These are phyloP conservation scores for Evansstolkia leycettana DNA, from an alignment of 495 filamentous ascomycete genomes.

Conservation along the genomic window DNA sequence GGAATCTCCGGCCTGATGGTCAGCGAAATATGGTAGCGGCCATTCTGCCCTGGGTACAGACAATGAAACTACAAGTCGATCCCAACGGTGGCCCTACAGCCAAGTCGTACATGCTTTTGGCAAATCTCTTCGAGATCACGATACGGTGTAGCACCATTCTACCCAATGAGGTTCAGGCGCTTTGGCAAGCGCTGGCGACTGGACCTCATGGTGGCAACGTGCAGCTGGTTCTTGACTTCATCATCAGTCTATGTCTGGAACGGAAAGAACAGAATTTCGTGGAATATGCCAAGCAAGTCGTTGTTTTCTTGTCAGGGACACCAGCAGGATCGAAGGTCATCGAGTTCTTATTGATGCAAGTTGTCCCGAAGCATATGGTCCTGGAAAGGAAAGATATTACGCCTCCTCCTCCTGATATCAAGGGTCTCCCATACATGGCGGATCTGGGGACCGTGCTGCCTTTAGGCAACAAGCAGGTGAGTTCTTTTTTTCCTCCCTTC, in stretches of 20 bases:
- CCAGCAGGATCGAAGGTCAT: conserved; percentile 85
- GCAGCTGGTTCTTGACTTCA: conserved; percentile 85
- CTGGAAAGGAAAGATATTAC: conserved; percentile 66
- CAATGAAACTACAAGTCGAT: conserved; percentile 86
- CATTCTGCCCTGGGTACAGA: conserved; percentile 92
- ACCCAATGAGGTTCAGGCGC: conserved; percentile 92
- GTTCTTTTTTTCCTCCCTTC: conserved; percentile 24
- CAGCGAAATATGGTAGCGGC: conserved; percentile 92
- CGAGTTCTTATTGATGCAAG: conserved; percentile 82
- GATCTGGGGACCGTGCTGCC: conserved; percentile 71
- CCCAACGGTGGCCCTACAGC: conserved; percentile 84
- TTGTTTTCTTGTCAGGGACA: conserved; percentile 88
- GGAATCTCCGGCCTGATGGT: conserved; percentile 60
- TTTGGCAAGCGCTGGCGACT: conserved; percentile 94
- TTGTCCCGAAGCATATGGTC: conserved; percentile 83
- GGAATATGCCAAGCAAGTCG: conserved; percentile 92
- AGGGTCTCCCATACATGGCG: conserved; percentile 74
- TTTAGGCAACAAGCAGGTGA: conserved; percentile 79
- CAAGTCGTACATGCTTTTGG: conserved; percentile 85
- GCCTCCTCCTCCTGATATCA: conserved; percentile 60
- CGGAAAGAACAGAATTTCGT: conserved; percentile 95
- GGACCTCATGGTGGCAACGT: conserved; percentile 94
- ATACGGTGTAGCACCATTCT: conserved; percentile 77
- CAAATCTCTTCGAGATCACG: conserved; percentile 93
- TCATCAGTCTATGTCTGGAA: conserved; percentile 85